A percentile compares a stretch with the other conserved stretches of the same genome.
Conservation (phyloP, 352 stramenopile genomes). For the Peronospora belbahrii region DNA sequence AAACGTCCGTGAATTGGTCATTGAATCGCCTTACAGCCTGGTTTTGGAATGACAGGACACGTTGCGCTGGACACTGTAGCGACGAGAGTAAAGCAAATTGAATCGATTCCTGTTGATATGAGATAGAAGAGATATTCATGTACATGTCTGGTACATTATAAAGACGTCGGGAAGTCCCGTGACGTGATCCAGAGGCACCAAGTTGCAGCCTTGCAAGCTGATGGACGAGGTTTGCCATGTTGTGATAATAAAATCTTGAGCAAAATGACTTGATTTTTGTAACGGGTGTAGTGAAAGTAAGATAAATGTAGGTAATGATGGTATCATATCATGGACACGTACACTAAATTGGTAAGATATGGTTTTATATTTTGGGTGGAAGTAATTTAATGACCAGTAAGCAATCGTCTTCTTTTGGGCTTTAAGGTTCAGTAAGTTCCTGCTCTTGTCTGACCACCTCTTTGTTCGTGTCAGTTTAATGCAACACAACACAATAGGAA, state of each 20-base stretch:
- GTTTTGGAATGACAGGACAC: slow-evolving; percentile 15
- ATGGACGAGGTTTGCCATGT: slow-evolving; percentile 24
- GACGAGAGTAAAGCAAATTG: slow-evolving; percentile 22
- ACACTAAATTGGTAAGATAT: no score
- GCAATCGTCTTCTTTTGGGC: no score
- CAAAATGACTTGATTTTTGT: background rate
- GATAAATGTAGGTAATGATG: no score
- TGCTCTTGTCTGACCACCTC: no score
- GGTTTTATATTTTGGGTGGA: no score
- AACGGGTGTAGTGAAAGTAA: background rate
- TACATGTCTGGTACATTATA: slow-evolving; percentile 1
- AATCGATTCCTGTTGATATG: slow-evolving; percentile 15
- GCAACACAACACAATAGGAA: no score
- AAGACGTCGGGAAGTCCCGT: slow-evolving; percentile 16
- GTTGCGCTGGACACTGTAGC: slow-evolving; percentile 26
- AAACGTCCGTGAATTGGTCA: slow-evolving; percentile 5
- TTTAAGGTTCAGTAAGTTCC: no score
- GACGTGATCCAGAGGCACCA: slow-evolving; percentile 12
- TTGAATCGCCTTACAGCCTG: slow-evolving; percentile 3
- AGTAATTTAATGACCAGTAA: no score
- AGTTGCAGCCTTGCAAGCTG: slow-evolving; percentile 38
- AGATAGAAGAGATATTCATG: slow-evolving; percentile 11
- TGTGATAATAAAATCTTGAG: no score
- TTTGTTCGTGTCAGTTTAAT: no score
- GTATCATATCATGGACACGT: no score